phyloP scores from a whole-genome alignment of 2,329 filamentous ascomycete species.

The Cadophora sp. region DNA sequence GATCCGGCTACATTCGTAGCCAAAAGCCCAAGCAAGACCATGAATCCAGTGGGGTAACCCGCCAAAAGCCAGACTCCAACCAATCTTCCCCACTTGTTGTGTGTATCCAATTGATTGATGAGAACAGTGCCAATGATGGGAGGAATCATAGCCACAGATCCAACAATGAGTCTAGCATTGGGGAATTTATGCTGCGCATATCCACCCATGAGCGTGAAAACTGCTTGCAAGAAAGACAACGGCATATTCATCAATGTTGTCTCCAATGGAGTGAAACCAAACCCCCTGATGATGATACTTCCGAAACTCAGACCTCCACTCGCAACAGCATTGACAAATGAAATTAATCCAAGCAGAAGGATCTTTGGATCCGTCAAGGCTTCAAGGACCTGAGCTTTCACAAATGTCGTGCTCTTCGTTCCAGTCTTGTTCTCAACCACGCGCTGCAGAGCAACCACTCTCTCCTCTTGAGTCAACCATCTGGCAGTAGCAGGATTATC shows the following conservation, averaged over 20 bases:
- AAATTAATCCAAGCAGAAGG: slow-evolving; percentile 29
- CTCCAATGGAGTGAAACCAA: slow-evolving; percentile 47
- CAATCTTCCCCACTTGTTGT: slow-evolving; percentile 44
- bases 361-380: slow-evolving; percentile 51
- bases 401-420: slow-evolving; percentile 32
- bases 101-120: slow-evolving; percentile 43
- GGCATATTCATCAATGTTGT: slow-evolving; percentile 62
- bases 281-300: slow-evolving; percentile 48
- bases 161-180: slow-evolving; percentile 43
- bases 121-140: slow-evolving; percentile 45
- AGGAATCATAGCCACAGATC: slow-evolving; percentile 42
- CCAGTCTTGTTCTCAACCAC: slow-evolving; percentile 40
- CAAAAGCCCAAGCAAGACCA: slow-evolving; percentile 54
- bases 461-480: slow-evolving; percentile 51
- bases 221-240: slow-evolving; percentile 30
- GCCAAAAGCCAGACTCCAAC: slow-evolving; percentile 46
- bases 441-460: slow-evolving; percentile 46
- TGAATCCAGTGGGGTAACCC: slow-evolving; percentile 44
- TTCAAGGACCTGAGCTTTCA: slow-evolving; percentile 36
- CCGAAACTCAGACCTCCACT: slow-evolving; percentile 43
- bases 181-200: slow-evolving; percentile 35
- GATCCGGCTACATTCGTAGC: slow-evolving; percentile 69
- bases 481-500: slow-evolving; percentile 56
- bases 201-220: slow-evolving; percentile 34
- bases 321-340: slow-evolving; percentile 35